These are phyloP conservation scores for Hypoxylon lienhwacheense DNA, from an alignment of 495 filamentous ascomycete genomes.

Conservation along the genomic window DNA sequence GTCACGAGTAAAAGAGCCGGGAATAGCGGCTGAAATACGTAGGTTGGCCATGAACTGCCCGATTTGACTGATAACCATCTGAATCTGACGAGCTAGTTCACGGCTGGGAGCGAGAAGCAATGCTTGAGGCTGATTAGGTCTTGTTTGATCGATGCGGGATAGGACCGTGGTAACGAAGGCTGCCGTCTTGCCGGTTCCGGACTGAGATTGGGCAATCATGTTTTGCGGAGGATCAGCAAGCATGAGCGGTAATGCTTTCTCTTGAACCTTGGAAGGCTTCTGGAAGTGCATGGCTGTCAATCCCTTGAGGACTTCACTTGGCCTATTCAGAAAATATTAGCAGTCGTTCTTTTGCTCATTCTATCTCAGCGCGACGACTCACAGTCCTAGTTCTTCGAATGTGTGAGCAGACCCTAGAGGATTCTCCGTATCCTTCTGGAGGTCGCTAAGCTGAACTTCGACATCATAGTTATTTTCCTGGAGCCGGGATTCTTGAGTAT, in stretches of 20 bases:
- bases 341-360: constrained; percentile 4
- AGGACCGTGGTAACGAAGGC: constrained; percentile 93
- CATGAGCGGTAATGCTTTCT: constrained; percentile 85
- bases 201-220: constrained; percentile 97
- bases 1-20: constrained; percentile 65
- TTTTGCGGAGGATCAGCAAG: constrained; percentile 80
- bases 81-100: constrained; percentile 93
- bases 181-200: constrained; percentile 97
- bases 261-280: constrained; percentile 97
- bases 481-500: constrained; percentile 47
- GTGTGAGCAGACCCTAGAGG: constrained; percentile 81
- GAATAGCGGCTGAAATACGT: constrained; percentile 75
- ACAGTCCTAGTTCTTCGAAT: constrained; percentile 88
- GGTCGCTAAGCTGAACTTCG: constrained; percentile 85
- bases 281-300: constrained; percentile 82
- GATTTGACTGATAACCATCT: constrained; percentile 77
- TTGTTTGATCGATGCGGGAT: constrained; percentile 72
- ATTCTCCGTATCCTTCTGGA: constrained; percentile 83
- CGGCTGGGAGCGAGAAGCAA: constrained; percentile 89
- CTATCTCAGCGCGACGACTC: constrained; percentile 40
- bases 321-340: constrained; percentile 37
- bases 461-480: constrained; percentile 77
- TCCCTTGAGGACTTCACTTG: constrained; percentile 53
- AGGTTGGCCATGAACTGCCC: constrained; percentile 77
- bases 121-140: constrained; percentile 74